Conservation (phyloP, 1,284 basidiomycete genomes). For the Calocybe gambosa region DNA sequence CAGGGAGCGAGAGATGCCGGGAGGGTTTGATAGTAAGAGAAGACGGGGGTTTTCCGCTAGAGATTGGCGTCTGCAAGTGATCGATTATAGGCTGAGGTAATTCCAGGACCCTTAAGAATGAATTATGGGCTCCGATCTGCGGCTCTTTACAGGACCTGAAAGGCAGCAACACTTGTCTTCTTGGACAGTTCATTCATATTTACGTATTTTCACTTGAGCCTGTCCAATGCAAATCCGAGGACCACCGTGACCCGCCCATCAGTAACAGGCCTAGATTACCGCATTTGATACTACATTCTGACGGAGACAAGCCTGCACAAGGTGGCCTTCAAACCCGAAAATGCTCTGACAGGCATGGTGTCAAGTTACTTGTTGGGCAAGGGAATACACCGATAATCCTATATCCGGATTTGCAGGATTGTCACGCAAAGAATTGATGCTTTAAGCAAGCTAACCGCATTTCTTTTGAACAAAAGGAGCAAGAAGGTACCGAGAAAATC, state of each 20-base stretch:
- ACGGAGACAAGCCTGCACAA: background rate
- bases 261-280: constrained; percentile 10
- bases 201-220: constrained; percentile 8
- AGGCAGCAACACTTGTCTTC: background rate
- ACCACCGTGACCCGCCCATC: constrained; percentile 9
- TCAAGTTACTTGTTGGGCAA: constrained; percentile 4
- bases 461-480: background rate
- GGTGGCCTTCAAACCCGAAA: constrained; percentile 5
- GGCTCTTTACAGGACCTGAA: constrained; percentile 23
- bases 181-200: constrained; percentile 7
- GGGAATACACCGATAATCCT: constrained; percentile 3
- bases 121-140: constrained; percentile 22
- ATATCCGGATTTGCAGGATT: constrained; percentile 2
- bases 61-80: constrained; percentile 23
- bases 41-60: constrained; percentile 16
- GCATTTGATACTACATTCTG: constrained; percentile 3
- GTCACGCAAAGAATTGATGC: background rate
- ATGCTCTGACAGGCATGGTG: constrained; percentile 1
- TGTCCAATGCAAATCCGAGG: constrained; percentile 14
- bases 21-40: constrained; percentile 12
- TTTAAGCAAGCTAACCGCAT: background rate
- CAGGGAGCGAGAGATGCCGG: constrained; percentile 18
- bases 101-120: constrained; percentile 9
- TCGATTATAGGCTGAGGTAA: constrained; percentile 12
- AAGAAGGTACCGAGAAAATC: background rate